phyloP scores from a whole-genome alignment of 2,329 filamentous ascomycete species.

The Epichloe brachyelytri region DNA sequence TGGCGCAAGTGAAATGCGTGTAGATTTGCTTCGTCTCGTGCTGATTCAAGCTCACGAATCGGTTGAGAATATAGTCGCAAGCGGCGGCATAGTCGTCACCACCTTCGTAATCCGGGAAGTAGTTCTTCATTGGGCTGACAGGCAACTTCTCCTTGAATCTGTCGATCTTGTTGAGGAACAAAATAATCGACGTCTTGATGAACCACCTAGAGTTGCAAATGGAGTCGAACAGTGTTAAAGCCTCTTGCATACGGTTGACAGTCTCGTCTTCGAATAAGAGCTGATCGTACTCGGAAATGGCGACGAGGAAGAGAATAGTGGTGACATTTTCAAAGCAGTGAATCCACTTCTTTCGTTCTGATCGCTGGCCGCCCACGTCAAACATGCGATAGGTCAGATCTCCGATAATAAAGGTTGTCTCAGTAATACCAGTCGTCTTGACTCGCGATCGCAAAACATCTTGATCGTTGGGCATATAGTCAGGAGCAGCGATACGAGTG shows the following conservation, averaged over 20 bases:
- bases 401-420: constrained; percentile 85
- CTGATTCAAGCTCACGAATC: constrained; percentile 96
- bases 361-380: constrained; percentile 83
- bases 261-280: constrained; percentile 93
- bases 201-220: constrained; percentile 86
- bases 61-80: constrained; percentile 97
- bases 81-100: constrained; percentile 91
- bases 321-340: constrained; percentile 97
- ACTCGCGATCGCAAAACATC: constrained; percentile 84
- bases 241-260: constrained; percentile 89
- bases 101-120: constrained; percentile 86
- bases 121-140: constrained; percentile 73
- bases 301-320: constrained; percentile 90
- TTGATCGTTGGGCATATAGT: constrained; percentile 92
- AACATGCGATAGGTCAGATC: constrained; percentile 95
- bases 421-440: constrained; percentile 88
- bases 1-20: constrained; percentile 98
- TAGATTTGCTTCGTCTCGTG: constrained; percentile 99
- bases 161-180: constrained; percentile 87
- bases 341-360: constrained; percentile 95
- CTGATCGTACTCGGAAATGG: constrained; percentile 95
- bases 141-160: constrained; percentile 78
- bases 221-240: constrained; percentile 73
- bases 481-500: constrained; percentile 75
- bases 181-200: constrained; percentile 77